Conservation (phyloP, 1,284 basidiomycete species). For the Ceratobasidium sp. region DNA sequence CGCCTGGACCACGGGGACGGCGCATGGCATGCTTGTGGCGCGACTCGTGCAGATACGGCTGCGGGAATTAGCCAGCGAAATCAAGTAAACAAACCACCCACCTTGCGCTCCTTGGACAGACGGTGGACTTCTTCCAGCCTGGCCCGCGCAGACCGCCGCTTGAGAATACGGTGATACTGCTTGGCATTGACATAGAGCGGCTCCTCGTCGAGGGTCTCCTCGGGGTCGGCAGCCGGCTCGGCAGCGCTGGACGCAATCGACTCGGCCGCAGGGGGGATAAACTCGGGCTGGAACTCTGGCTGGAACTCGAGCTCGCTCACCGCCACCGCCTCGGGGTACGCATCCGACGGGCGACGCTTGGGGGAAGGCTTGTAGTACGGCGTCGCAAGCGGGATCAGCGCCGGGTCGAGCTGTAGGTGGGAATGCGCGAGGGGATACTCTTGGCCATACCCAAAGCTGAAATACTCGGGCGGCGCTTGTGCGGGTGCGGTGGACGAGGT, state of each 20-base stretch:
- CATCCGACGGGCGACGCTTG: slow-evolving; percentile 18
- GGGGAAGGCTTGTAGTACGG: neutral
- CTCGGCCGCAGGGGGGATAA: slow-evolving; percentile 2
- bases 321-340: neutral
- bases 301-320: neutral
- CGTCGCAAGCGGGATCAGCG: slow-evolving; percentile 18
- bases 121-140: slow-evolving; percentile 91
- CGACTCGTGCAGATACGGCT: slow-evolving; percentile 98
- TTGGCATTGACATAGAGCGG: slow-evolving; percentile 97
- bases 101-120: slow-evolving; percentile 90
- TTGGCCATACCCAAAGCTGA: neutral
- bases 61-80: slow-evolving; percentile 15
- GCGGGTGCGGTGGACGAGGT: too few relatives aligned
- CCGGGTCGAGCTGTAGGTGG: slow-evolving; percentile 18
- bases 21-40: slow-evolving; percentile 98
- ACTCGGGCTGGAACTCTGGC: neutral
- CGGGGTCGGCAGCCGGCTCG: slow-evolving; percentile 3
- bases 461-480: neutral
- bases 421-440: slow-evolving; percentile 10
- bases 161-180: slow-evolving; percentile 95
- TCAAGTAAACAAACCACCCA: slow-evolving; percentile 50
- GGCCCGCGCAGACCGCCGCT: slow-evolving; percentile 85
- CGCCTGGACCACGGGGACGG: slow-evolving; percentile 93
- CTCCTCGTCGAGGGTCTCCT: slow-evolving; percentile 75
- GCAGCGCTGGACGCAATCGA: neutral